Base-by-base conservation (phyloP, 257 asterid species). In the Fraxinus pennsylvanica region DNA sequence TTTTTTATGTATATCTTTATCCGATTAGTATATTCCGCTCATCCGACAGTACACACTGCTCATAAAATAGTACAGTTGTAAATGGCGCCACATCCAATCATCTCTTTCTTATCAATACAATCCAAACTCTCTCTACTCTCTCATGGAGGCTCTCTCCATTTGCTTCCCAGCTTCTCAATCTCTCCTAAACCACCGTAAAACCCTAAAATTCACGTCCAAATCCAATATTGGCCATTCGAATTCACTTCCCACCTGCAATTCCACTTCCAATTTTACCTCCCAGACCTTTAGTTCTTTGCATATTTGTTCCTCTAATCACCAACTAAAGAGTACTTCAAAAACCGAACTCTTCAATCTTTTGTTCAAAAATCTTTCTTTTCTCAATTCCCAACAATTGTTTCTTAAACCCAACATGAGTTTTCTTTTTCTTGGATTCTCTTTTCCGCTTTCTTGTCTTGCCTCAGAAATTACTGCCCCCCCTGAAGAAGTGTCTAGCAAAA, bases 111-210 rank as follows among this genome's bases (percentile, higher is more conserved):
- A 19, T 57, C 74, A 19, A 1, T 15, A 7, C 27, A 17, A 47
- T 36, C 77, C 14, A 69, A 19, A 14, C 70, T 69, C 65, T 57
- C 29, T 39, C 27, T 50, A n/a, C 21, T 29, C 45, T 21, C 27
- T 47, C 65, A 92, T 94, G 99, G 97, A 89, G 92, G 85, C 95
- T 80, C 84, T 91, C 22, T 91, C 91, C 82, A 52, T 76, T 82
- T 86, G 82, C 87, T 83, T 88, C 86, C 85, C 96, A 17, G 76
- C 87, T 83, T 83, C 88, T 68, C 86, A 89, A 67, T 89, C 86
- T 78, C 82, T 76, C 13, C 68, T 77, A 70, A 84, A 82, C 78
- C 91, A 79, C 61, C 71, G 74, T 50, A 86, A 82, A 84, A 35
- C 87, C 87, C 90, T 59, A 63, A 66, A 59, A 78, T 72, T 81